Percentiles rank a stretch among this genome's conserved stretches.
Evolutionary conservation across 2,329 filamentous ascomycete species (phyloP).

Genomic region (Keithomyces neogunnii): DNA sequence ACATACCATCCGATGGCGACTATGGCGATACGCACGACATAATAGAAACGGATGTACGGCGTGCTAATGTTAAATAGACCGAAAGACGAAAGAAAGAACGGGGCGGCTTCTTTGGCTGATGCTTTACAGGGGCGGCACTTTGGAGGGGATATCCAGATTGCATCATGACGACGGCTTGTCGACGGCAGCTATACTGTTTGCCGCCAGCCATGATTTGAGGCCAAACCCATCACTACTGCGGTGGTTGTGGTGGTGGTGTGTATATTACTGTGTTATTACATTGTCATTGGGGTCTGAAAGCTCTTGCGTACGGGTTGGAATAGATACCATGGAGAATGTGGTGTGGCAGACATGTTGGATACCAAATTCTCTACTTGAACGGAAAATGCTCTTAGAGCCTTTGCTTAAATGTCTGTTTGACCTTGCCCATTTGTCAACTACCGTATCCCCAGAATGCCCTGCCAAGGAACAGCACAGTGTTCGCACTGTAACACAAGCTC

Average conservation of each 20-base stretch:
- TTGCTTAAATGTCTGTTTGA: too few species aligned
- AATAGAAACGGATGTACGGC: not conserved
- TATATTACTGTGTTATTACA: not conserved
- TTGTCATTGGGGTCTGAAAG: too few species aligned
- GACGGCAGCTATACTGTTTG: too few species aligned
- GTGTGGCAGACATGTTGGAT: not conserved
- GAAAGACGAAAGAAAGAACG: constrained; percentile 14
- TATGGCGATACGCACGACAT: not conserved
- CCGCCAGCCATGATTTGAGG: too few species aligned
- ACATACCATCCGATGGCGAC: not conserved
- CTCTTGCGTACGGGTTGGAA: too few species aligned
- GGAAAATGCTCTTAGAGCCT: not conserved
- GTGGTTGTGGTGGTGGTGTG: not conserved
- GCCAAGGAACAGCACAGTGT: not conserved
- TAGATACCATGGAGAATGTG: too few species aligned
- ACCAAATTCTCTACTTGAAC: not conserved
- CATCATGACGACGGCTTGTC: too few species aligned
- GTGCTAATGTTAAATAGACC: constrained; percentile 9
- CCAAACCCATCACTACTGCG: too few species aligned
- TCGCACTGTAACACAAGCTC: not conserved
- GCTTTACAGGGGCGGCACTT: too few species aligned
- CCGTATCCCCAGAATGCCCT: not conserved
- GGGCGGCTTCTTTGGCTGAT: constrained; percentile 8
- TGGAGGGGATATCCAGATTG: too few species aligned
- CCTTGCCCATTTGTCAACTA: not conserved